Evolutionary conservation across 2,329 filamentous ascomycete genomes (phyloP).

Genomic region (Ilyonectria mors-panacis): DNA sequence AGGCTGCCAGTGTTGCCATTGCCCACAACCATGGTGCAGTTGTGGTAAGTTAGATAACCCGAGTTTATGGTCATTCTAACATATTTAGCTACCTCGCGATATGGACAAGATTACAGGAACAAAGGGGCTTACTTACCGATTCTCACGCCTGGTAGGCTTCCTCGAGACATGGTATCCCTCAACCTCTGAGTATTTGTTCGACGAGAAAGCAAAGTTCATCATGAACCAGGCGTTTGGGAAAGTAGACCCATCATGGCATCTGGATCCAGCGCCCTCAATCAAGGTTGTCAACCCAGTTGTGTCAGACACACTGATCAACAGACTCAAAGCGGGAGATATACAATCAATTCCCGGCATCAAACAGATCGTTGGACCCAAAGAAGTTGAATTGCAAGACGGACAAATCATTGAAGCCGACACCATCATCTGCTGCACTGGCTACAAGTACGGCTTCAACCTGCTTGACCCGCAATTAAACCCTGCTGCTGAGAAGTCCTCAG

Average conservation of each 20-base stretch:
- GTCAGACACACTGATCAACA: conserved; percentile 49
- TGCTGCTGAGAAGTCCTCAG: conserved; percentile 26
- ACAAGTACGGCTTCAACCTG: conserved; percentile 51
- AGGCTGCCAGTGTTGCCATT: conserved; percentile 40
- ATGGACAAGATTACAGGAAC: conserved; percentile 53
- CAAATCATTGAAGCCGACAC: conserved; percentile 50
- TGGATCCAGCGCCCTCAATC: conserved; percentile 47
- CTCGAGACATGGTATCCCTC: conserved; percentile 44
- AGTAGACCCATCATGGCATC: conserved; percentile 45
- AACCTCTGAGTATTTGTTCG: conserved; percentile 33
- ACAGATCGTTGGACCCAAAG: conserved; percentile 42
- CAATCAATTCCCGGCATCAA: conserved; percentile 50
- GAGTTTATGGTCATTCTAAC: background rate
- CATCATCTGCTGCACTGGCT: conserved; percentile 57
- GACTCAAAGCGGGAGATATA: conserved; percentile 56
- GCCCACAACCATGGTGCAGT: conserved; percentile 46
- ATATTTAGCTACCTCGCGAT: conserved; percentile 45
- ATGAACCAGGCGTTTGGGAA: conserved; percentile 39
- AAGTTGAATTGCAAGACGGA: conserved; percentile 52
- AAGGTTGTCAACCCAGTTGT: conserved; percentile 47
- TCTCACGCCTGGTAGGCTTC: conserved; percentile 49
- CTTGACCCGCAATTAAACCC: conserved; percentile 40
- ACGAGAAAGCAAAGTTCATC: conserved; percentile 33
- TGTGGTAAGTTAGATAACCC: conserved; percentile 32
- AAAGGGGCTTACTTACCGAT: conserved; percentile 52